Evolutionary conservation across 768 basidiomycete genomes (phyloP).

Genomic region (Boletus patriciae): DNA sequence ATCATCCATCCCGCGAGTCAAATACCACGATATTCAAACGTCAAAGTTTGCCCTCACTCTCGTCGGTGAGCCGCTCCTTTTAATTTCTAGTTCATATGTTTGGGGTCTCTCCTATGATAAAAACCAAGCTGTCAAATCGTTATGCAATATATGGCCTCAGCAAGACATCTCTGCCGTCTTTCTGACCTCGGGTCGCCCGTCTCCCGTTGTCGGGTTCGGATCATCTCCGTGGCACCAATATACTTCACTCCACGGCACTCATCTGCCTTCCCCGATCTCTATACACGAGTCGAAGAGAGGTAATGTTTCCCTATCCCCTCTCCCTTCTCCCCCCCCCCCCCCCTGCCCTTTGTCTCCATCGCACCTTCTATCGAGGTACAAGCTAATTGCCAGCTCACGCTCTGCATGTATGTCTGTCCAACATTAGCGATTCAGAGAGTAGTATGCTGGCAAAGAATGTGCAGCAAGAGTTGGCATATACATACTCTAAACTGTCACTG

Average conservation of each 20-base stretch:
- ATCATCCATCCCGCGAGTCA: conserved; percentile 36
- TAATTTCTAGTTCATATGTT: conserved; percentile 6
- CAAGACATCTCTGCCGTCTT: conserved; percentile 69
- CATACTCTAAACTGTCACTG: conserved; percentile 89
- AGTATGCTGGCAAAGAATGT: conserved; percentile 77
- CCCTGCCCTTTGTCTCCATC: too few species aligned
- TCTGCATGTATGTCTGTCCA: too few species aligned
- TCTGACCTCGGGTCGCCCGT: conserved; percentile 40
- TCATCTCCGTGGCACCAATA: too few species aligned
- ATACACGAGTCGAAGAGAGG: too few species aligned
- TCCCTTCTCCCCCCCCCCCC: too few species aligned
- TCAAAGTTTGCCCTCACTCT: conserved; percentile 63
- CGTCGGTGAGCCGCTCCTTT: conserved; percentile 55
- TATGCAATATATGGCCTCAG: conserved; percentile 78
- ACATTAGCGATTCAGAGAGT: conserved; percentile 33
- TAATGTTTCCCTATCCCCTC: too few species aligned
- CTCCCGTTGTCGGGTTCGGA: too few species aligned
- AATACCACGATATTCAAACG: conserved; percentile 51
- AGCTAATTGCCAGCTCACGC: too few species aligned
- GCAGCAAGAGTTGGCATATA: conserved; percentile 91
- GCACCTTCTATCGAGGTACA: too few species aligned
- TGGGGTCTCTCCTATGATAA: conserved; percentile 11
- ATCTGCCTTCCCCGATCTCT: too few species aligned
- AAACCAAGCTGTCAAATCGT: conserved; percentile 79
- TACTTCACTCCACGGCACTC: too few species aligned